A percentile compares a stretch with the other conserved stretches of the same genome.
These are phyloP conservation scores for Periconia macrospinosa DNA, from an alignment of 2,329 filamentous ascomycete species.

Conservation along the genomic window DNA sequence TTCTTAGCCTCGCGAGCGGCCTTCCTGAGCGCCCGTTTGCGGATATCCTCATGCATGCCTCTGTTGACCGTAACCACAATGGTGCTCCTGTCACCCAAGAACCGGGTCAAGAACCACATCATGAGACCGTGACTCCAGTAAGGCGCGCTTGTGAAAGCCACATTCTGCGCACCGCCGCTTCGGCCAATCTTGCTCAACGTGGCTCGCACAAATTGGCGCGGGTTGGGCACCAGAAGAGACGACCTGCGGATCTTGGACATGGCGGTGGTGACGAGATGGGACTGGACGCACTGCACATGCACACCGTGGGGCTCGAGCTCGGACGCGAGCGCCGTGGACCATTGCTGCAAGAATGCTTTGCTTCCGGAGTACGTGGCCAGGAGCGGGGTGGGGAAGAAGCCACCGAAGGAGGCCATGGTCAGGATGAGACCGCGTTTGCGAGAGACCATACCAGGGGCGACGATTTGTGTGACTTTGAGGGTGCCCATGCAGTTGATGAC, in stretches of 20 bases:
- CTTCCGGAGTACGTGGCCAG: conserved; percentile 95
- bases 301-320: conserved; percentile 82
- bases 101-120: conserved; percentile 73
- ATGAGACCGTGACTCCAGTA: conserved; percentile 91
- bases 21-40: conserved; percentile 80
- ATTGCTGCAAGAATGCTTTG: conserved; percentile 97
- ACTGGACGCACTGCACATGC: conserved; percentile 87
- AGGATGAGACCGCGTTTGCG: conserved; percentile 87
- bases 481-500: conserved; percentile 94
- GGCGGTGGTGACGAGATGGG: conserved; percentile 89
- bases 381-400: conserved; percentile 86
- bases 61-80: conserved; percentile 64
- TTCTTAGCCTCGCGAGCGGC: conserved; percentile 80
- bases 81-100: conserved; percentile 61
- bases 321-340: conserved; percentile 82
- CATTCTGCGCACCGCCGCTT: conserved; percentile 74
- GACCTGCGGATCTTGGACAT: conserved; percentile 94
- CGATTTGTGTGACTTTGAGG: conserved; percentile 80
- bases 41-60: conserved; percentile 79
- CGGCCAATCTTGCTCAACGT: conserved; percentile 79
- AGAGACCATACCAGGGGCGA: conserved; percentile 81
- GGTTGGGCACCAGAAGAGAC: conserved; percentile 76
- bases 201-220: conserved; percentile 78
- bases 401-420: conserved; percentile 96
- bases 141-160: conserved; percentile 83